Evolutionary conservation across 2,329 filamentous ascomycete genomes (phyloP).

Genomic region (Arthrobotrys entomopaga): DNA sequence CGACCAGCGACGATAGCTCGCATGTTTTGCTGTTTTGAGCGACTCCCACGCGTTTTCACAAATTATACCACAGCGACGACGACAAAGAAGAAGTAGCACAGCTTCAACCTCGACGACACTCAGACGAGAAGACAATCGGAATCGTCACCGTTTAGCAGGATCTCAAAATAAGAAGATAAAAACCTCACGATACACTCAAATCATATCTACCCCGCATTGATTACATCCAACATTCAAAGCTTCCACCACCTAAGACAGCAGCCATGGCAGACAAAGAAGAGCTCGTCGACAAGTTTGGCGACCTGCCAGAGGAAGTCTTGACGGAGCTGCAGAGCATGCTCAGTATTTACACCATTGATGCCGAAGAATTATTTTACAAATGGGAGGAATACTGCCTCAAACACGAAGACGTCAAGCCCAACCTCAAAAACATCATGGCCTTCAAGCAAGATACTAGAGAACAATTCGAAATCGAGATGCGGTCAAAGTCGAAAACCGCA

Average conservation of each 20-base stretch:
- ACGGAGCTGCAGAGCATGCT: constrained; percentile 86
- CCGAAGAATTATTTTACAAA: constrained; percentile 94
- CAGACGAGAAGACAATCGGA: too few relatives aligned
- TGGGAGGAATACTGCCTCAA: constrained; percentile 99
- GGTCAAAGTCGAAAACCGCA: constrained; percentile 72
- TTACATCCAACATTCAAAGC: not conserved
- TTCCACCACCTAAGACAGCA: too few relatives aligned
- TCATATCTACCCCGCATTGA: not conserved
- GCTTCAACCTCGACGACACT: too few relatives aligned
- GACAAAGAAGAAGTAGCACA: too few relatives aligned
- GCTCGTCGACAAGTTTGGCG: constrained; percentile 69
- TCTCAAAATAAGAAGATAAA: not conserved
- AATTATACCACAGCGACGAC: too few relatives aligned
- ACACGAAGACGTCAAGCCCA: constrained; percentile 75
- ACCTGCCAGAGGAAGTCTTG: constrained; percentile 79
- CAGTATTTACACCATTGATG: constrained; percentile 80
- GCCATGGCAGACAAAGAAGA: constrained; percentile 65
- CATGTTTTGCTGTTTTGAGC: too few relatives aligned
- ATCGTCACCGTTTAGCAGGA: too few relatives aligned
- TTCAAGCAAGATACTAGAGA: constrained; percentile 92
- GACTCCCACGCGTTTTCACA: too few relatives aligned
- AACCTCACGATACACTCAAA: not conserved
- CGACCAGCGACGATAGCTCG: too few relatives aligned
- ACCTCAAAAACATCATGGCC: constrained; percentile 75
- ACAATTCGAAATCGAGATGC: constrained; percentile 78